Conservation (phyloP, 768 basidiomycete species). For the Lactarius pseudohatsudake region DNA sequence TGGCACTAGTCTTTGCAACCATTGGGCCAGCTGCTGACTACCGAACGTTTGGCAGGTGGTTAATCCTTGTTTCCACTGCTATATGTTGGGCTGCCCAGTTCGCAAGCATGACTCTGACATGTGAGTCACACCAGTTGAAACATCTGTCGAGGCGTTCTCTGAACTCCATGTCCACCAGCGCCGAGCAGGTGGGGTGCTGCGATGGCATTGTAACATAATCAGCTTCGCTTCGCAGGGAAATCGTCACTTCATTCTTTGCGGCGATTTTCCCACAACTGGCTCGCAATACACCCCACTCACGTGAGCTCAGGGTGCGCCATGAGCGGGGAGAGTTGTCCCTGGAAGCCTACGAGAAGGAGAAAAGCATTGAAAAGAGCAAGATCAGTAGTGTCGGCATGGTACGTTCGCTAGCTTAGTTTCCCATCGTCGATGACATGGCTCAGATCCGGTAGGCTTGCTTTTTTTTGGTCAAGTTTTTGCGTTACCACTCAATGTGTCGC, state of each 20-base stretch:
- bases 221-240: conserved; percentile 76
- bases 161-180: conserved; percentile 37
- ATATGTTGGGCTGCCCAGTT: conserved; percentile 82
- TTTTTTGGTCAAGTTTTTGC: conserved; percentile 70
- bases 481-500: conserved; percentile 63
- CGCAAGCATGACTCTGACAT: conserved; percentile 69
- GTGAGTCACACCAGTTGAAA: conserved; percentile 39
- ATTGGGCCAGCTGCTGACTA: conserved; percentile 69
- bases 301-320: conserved; percentile 52
- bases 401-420: conserved; percentile 20
- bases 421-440: background rate
- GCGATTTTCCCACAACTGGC: conserved; percentile 80
- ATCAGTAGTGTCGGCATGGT: conserved; percentile 86
- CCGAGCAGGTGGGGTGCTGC: conserved; percentile 71
- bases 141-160: background rate
- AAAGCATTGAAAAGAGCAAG: conserved; percentile 79
- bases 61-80: conserved; percentile 63
- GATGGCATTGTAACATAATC: conserved; percentile 77
- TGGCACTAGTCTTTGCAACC: conserved; percentile 79
- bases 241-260: conserved; percentile 78
- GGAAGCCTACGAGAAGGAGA: conserved; percentile 70
- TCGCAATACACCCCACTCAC: conserved; percentile 67
- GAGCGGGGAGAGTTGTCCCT: conserved; percentile 57
- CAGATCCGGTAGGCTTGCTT: conserved; percentile 56
- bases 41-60: conserved; percentile 74